Evolutionary conservation across 2,329 filamentous ascomycete genomes (phyloP), one percentile per base, ranked within the genome.

Genomic region (Lachnellula occidentalis): DNA sequence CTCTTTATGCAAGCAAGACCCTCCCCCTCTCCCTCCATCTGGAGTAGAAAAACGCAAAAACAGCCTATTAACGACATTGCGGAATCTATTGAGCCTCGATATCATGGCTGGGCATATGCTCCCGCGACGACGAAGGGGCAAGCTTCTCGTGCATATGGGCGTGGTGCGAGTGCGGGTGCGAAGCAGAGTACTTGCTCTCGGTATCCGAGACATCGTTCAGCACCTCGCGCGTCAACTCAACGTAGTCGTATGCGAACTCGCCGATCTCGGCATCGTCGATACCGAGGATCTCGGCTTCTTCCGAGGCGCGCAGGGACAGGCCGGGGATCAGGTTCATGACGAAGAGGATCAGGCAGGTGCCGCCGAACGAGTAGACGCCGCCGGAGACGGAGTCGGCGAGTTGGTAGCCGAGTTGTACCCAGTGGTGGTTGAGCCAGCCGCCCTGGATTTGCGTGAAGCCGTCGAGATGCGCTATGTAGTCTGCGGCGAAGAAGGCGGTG

Each of bases 181-280:
- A 36, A 5, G n/a, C 31, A 7, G 54, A 56, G 49, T 52, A 52
- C 36, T 56, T 56, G 50, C 54, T 56, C 43, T 56, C 54, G 19
- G 22, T 31, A 27, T 56, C 54, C 15, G 19, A 17, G 15, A 49
- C 22, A n/a, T 56, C 54, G 49, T 56, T 51, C 17, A 56, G 41
- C 21, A 56, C 54, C 22, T 45, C 42, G 2, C 42, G 15, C 19
- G 15, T 61, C 94, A 77, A 17, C 76, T 95, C 90, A 61, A 95
- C 67, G 41, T 95, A 95, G 71, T 95, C 91, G 70, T 95, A 95
- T n/a, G 90, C 91, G 70, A 94, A 95, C 75, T 95, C 91, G 69
- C 91, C 91, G 66, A 95, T 90, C 72, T 96, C 90, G 22, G 88
- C 85, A 65, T 95, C 91, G 66, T 95, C 90, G 57, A 95, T 91